A percentile compares a stretch with the other conserved stretches of the same genome.
Conservation (phyloP, 257 asterid species). For the Solanum chiquidenum region DNA sequence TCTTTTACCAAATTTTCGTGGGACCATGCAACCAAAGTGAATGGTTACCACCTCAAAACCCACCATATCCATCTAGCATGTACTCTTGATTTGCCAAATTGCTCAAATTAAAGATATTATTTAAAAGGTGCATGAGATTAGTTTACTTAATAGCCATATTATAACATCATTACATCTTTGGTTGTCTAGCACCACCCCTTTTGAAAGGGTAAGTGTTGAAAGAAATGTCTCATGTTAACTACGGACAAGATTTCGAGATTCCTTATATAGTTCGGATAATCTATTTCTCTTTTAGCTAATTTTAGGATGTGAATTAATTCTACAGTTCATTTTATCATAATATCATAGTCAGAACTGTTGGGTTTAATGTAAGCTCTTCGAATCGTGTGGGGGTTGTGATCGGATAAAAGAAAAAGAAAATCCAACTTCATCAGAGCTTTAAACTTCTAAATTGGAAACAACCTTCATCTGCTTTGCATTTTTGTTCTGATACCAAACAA, state of each 20-base stretch:
- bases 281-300: neutral
- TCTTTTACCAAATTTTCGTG: neutral
- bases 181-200: neutral
- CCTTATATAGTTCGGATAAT: neutral
- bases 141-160: slow-evolving; percentile 18
- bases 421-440: neutral
- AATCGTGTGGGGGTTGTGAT: neutral
- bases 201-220: neutral
- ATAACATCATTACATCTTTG: neutral
- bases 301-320: neutral
- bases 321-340: too few species aligned
- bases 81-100: neutral
- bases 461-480: neutral
- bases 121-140: slow-evolving; percentile 6
- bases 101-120: slow-evolving; percentile 8
- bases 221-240: neutral
- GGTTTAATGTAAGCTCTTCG: neutral
- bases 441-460: neutral
- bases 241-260: neutral
- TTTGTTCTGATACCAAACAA: neutral
- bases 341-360: too few species aligned
- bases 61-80: slow-evolving; percentile 15
- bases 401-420: too few species aligned
- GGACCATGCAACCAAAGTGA: neutral
- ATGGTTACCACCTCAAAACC: slow-evolving; percentile 15